Conservation (phyloP, 1,139 yeast species). For the Yamadazyma atmosphaerica region DNA sequence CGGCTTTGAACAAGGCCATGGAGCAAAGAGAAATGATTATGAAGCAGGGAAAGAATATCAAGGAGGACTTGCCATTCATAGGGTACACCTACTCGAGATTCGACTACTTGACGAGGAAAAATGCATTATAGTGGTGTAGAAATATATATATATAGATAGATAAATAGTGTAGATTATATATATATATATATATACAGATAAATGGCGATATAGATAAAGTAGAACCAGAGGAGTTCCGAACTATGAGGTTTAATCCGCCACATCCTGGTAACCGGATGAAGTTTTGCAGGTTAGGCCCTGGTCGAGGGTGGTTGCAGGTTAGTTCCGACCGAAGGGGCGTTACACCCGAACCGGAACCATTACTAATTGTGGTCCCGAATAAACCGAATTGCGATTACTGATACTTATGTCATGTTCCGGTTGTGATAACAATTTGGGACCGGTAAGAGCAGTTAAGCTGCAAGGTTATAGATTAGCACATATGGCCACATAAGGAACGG, state of each 20-base stretch:
- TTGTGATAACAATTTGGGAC: too few relatives aligned
- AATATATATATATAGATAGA: too few relatives aligned
- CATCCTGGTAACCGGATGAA: too few relatives aligned
- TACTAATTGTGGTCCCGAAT: background rate
- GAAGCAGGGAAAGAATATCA: conserved; percentile 46
- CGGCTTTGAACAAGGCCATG: conserved; percentile 77
- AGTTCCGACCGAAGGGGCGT: background rate
- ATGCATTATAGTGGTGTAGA: conserved; percentile 55
- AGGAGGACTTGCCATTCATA: conserved; percentile 91
- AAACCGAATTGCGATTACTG: background rate
- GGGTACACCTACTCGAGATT: conserved; percentile 95
- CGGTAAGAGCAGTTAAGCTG: too few relatives aligned
- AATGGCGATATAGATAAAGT: too few relatives aligned
- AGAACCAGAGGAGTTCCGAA: too few relatives aligned
- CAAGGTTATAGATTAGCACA: too few relatives aligned
- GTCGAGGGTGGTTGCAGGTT: background rate
- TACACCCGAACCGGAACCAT: background rate
- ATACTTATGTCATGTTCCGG: too few relatives aligned
- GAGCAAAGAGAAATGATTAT: conserved; percentile 50
- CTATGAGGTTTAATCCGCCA: too few relatives aligned
- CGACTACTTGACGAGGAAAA: conserved; percentile 85
- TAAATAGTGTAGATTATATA: too few relatives aligned
- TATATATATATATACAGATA: too few relatives aligned
- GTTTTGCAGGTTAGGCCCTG: background rate
- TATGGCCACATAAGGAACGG: too few relatives aligned